Evolutionary conservation across 1,284 basidiomycete genomes (phyloP).

Genomic region (Gymnopus androsaceus): DNA sequence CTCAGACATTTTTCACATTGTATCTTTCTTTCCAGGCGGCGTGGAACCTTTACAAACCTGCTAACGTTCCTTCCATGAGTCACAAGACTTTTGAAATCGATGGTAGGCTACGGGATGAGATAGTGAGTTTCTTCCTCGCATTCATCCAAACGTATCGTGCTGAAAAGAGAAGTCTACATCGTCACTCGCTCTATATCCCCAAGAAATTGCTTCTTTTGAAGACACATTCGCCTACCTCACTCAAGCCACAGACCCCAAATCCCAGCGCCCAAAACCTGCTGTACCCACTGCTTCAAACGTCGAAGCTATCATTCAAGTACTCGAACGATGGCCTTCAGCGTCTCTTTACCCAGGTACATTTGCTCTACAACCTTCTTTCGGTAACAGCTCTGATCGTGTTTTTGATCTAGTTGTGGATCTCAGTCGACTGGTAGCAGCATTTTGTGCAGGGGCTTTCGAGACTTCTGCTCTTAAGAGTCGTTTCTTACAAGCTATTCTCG

Average conservation of each 20-base stretch:
- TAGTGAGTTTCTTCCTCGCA: conserved; percentile 44
- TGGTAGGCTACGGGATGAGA: conserved; percentile 67
- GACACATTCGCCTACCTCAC: conserved; percentile 70
- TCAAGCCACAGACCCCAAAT: conserved; percentile 38
- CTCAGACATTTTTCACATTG: background rate
- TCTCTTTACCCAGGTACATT: conserved; percentile 80
- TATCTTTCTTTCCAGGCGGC: conserved; percentile 49
- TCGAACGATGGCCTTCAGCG: conserved; percentile 79
- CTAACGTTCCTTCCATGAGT: conserved; percentile 86
- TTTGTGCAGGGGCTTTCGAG: conserved; percentile 55
- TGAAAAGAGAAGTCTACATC: conserved; percentile 73
- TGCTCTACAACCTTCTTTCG: background rate
- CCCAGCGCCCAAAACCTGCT: background rate
- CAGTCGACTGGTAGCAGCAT: conserved; percentile 74
- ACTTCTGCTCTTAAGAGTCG: conserved; percentile 46
- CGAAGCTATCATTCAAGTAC: conserved; percentile 62
- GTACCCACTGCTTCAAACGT: conserved; percentile 53
- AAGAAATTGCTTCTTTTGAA: conserved; percentile 66
- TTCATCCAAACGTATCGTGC: background rate
- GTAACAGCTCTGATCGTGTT: background rate
- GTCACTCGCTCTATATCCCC: conserved; percentile 66
- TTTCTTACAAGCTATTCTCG: conserved; percentile 66
- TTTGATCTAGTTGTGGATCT: conserved; percentile 80
- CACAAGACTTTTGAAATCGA: conserved; percentile 85
- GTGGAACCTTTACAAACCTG: conserved; percentile 79